Conservation (phyloP, 495 filamentous ascomycete genomes). For the Chaetomium cochliodes region DNA sequence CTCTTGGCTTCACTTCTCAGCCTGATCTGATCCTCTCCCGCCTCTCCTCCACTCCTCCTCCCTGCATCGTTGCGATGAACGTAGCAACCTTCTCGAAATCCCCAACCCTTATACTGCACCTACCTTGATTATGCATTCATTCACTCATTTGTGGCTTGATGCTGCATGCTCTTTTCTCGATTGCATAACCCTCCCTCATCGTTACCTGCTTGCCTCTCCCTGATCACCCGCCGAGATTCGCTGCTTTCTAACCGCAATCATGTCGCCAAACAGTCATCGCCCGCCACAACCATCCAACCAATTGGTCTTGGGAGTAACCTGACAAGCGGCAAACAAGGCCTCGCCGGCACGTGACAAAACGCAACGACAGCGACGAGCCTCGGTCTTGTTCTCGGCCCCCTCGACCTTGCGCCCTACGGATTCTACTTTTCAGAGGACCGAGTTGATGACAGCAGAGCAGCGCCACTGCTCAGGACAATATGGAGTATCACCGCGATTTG, state of each 20-base stretch:
- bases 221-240: constrained; percentile 30
- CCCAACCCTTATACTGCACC: constrained; percentile 26
- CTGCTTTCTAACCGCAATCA: constrained; percentile 53
- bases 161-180: constrained; percentile 27
- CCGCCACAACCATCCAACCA: constrained; percentile 26
- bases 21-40: constrained; percentile 23
- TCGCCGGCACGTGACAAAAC: neutral
- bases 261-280: constrained; percentile 50
- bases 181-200: constrained; percentile 26
- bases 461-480: constrained; percentile 22
- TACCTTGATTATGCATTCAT: constrained; percentile 31
- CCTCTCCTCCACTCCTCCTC: constrained; percentile 24
- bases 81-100: constrained; percentile 16
- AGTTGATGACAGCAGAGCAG: neutral
- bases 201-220: constrained; percentile 33
- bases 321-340: constrained; percentile 30
- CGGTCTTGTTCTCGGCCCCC: neutral
- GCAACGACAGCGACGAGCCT: neutral
- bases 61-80: constrained; percentile 30
- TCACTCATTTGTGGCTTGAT: constrained; percentile 30
- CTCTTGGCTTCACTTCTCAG: constrained; percentile 16
- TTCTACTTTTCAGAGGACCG: neutral
- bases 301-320: constrained; percentile 31
- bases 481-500: constrained; percentile 51
- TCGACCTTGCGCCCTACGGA: neutral